Evolutionary conservation across 2,329 filamentous ascomycete species (phyloP), one percentile per base, ranked within the genome.

Genomic region (Colletotrichum sansevieriae): DNA sequence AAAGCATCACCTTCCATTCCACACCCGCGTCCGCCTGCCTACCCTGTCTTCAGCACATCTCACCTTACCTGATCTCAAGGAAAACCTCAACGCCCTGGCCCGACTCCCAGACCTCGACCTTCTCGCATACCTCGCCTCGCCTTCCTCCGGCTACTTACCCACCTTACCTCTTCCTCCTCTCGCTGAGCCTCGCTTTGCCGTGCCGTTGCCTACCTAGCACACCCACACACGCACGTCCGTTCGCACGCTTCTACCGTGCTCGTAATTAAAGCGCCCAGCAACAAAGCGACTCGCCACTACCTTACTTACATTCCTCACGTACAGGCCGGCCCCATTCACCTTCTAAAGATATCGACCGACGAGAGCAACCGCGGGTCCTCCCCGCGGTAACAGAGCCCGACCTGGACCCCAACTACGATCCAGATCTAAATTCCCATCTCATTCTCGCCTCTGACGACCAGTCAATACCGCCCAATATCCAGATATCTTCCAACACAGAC

Each of bases 391-490:
- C 51, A 78, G 74, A 78, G 76, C 76, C 74, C 79, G 80, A 79
- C 74, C 79, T 82, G 80, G 80, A 82, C 75, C 75, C 73, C 75
- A 74, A 76, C 73, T 77, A 75, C 73, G 72, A 74, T 63, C 55
- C 63, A 57, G 62, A 61, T 73, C 70, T 78, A 72, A 75, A 73
- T 73, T 77, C 75, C 73, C 75, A 72, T 73, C 74, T 76, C 76
- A 73, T 75, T 65, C 71, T 75, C 74, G 72, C 85, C 84, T 82
- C 91, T 88, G 90, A 90, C 89, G 81, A 86, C 84, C 87, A 88
- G 85, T 80, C 85, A 82, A 84, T 82, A 78, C 84, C 87, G 84
- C 85, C 82, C 73, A 79, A 82, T 80, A 79, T 83, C 75, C 78
- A 81, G 76, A 79, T 80, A 79, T 76, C 85, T 80, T 77, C 83